These are phyloP conservation scores for Nepenthes gracilis DNA, from an alignment of 148 eudicot species.

Conservation along the genomic window DNA sequence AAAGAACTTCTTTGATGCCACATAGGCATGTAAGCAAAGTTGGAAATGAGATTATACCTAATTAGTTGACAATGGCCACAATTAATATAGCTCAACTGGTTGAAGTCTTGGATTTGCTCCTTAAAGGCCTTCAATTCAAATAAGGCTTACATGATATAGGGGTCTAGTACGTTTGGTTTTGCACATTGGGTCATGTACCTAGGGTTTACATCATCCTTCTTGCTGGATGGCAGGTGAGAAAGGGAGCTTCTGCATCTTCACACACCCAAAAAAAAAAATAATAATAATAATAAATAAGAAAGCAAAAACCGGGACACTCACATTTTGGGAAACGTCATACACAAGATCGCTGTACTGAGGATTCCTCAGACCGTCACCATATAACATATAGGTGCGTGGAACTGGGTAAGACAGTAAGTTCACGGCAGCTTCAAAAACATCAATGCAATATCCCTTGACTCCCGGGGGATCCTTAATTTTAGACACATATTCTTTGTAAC, in stretches of 20 bases:
- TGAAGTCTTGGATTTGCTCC: too few species aligned
- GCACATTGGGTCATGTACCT: too few species aligned
- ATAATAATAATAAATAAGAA: background rate
- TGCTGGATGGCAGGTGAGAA: too few species aligned
- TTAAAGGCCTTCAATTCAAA: too few species aligned
- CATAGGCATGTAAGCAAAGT: too few species aligned
- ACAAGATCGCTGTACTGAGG: conserved; percentile 49
- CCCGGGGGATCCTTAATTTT: conserved; percentile 50
- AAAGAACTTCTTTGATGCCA: too few species aligned
- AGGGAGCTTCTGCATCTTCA: too few species aligned
- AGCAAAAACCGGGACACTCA: conserved; percentile 22
- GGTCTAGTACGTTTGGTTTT: background rate
- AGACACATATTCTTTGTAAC: conserved; percentile 42
- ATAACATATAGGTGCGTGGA: conserved; percentile 45
- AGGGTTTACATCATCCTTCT: too few species aligned
- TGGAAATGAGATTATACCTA: too few species aligned
- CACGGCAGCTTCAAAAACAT: conserved; percentile 87
- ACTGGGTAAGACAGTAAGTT: conserved; percentile 75
- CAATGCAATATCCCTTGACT: conserved; percentile 77
- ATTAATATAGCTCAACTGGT: too few species aligned
- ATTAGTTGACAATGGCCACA: too few species aligned
- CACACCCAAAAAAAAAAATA: background rate
- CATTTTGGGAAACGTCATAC: conserved; percentile 45
- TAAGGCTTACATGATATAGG: background rate
- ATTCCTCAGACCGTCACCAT: conserved; percentile 64